Conservation (phyloP, 345 rosid genomes). For the Hirschfeldia incana region DNA sequence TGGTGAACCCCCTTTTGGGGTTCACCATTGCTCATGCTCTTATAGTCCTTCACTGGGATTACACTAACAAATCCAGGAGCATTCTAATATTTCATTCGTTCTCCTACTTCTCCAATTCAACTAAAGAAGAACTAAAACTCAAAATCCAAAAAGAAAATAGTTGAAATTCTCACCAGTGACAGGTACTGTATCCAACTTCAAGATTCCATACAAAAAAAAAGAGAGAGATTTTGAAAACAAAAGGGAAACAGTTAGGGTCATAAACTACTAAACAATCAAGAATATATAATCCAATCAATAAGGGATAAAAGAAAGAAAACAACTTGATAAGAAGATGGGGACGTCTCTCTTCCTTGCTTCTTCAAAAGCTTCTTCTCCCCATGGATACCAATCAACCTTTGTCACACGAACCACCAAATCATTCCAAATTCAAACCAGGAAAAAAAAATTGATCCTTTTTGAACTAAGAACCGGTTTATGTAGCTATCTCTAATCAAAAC, state of each 20-base stretch:
- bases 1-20: no score
- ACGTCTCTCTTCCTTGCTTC: constrained; percentile 77
- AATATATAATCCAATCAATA: neutral
- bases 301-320: constrained; percentile 29
- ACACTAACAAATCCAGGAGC: neutral
- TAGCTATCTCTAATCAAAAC: neutral
- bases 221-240: constrained; percentile 25
- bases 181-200: constrained; percentile 97
- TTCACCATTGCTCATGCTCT: no score
- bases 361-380: constrained; percentile 93
- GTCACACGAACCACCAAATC: constrained; percentile 17
- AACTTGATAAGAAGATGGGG: constrained; percentile 89
- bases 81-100: neutral
- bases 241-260: constrained; percentile 14
- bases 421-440: neutral
- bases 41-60: neutral
- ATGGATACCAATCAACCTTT: constrained; percentile 92
- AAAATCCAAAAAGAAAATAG: neutral
- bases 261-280: neutral
- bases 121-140: neutral
- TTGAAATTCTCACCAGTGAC: constrained; percentile 78
- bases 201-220: constrained; percentile 31
- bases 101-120: neutral
- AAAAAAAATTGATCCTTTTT: constrained; percentile 8
- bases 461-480: neutral